Base-by-base conservation (phyloP, 768 basidiomycete species). In the Lactifluus echinatus region DNA sequence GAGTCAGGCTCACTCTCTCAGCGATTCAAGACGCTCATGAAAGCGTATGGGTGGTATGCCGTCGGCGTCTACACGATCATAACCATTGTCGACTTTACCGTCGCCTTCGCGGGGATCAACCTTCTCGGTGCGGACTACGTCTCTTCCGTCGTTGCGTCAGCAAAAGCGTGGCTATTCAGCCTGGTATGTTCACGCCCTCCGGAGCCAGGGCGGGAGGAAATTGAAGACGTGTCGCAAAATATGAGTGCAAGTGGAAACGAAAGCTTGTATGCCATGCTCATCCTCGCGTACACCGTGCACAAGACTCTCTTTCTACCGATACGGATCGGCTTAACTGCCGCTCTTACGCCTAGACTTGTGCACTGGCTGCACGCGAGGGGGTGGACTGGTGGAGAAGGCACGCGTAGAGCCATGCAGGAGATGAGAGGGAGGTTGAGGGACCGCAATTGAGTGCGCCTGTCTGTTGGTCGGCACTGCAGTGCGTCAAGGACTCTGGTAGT, bases 11-110 rank as follows among this genome's bases (percentile, higher is more conserved):
- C 83, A 0, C 74, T 91, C 55, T 81, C 86, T 1, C 80, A 87
- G 68, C 80, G 84, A 19, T 74, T 93, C 23, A 91, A 85, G 66
- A 78, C 82, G 63, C 85, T 97, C 56, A 85, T 93, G 57, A 93
- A 88, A 68, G 81, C 87, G 4, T 96, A 98, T 68, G 95, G 95
- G 29, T 93, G 90, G 89, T 95, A 94, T 68, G 93, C 96, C 19
- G 78, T 98, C 28, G 93, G 89, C 31, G 84, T 98, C 24, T 99
- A 99, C 75, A 43, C 85, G 60, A 67, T 85, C 49, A 68, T 98
- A 53, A 79, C 81, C 40, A 74, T 76, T 7, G 66, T 93, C 67
- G 96, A 99, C 70, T 93, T 98, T 68, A 73, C 80, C 34, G 76
- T 96, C 65, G 83, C 89, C 0, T 96, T 96, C 68, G 79, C 83